phyloP scores from a whole-genome alignment of 2,329 filamentous ascomycete genomes.

The Cercospora berteroae region DNA sequence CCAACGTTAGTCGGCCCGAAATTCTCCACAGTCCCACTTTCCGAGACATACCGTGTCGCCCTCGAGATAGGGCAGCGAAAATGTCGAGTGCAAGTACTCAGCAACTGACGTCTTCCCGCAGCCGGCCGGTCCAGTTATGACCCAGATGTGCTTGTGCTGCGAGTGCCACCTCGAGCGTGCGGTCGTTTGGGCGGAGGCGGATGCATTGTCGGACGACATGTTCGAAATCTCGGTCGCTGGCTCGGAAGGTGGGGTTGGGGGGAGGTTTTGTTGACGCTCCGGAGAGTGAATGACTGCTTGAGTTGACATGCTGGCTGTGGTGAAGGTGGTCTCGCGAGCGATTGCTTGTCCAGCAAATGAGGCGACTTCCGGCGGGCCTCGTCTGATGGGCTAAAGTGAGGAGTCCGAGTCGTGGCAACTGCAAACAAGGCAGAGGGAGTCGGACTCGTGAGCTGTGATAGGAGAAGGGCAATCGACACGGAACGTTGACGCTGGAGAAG shows the following conservation, averaged over 20 bases:
- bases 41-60: slow-evolving; percentile 48
- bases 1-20: slow-evolving; percentile 8
- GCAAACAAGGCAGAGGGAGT: neutral
- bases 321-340: neutral
- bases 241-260: slow-evolving; percentile 28
- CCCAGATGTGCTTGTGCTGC: slow-evolving; percentile 50
- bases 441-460: neutral
- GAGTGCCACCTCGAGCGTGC: slow-evolving; percentile 26
- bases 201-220: slow-evolving; percentile 16
- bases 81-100: slow-evolving; percentile 44
- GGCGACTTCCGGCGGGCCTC: neutral
- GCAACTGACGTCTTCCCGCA: slow-evolving; percentile 56
- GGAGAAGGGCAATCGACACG: neutral
- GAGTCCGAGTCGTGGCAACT: neutral
- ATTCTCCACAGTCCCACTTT: neutral
- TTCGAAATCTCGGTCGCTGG: slow-evolving; percentile 18
- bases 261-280: slow-evolving; percentile 17
- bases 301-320: slow-evolving; percentile 1
- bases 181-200: neutral
- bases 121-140: slow-evolving; percentile 54
- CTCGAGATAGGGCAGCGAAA: slow-evolving; percentile 50
- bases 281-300: slow-evolving; percentile 1
- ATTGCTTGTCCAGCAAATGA: neutral
- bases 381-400: neutral
- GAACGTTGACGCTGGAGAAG: neutral